These are phyloP conservation scores for Talaromyces sp. DNA, from an alignment of 2,329 filamentous ascomycete genomes.

Conservation along the genomic window DNA sequence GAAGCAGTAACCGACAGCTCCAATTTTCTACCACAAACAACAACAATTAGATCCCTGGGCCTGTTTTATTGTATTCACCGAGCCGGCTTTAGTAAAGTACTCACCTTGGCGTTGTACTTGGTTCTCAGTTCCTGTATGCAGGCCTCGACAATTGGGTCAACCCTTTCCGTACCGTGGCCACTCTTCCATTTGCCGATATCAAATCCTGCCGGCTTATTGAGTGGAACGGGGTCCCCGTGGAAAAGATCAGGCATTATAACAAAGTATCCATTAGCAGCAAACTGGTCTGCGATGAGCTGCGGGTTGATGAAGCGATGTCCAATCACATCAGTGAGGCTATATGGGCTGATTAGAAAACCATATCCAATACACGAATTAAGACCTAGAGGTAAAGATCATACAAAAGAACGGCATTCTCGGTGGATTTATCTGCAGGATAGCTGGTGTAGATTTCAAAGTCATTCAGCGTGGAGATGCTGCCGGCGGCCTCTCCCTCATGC, in stretches of 20 bases:
- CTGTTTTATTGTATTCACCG: neutral
- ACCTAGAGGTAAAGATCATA: neutral
- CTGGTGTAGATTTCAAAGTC: conserved; percentile 45
- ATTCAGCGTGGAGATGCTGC: conserved; percentile 34
- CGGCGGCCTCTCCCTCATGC: conserved; percentile 37
- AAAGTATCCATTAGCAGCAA: conserved; percentile 63
- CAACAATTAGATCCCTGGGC: neutral
- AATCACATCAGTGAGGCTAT: conserved; percentile 45
- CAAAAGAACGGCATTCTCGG: conserved; percentile 47
- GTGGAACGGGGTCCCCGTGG: conserved; percentile 44
- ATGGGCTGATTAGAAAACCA: neutral
- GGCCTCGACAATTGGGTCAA: conserved; percentile 45
- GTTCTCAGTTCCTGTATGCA: conserved; percentile 31
- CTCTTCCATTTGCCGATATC: conserved; percentile 40
- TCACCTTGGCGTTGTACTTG: conserved; percentile 20
- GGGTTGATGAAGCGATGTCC: conserved; percentile 50
- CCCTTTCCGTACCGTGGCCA: conserved; percentile 32
- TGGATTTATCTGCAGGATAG: conserved; percentile 43
- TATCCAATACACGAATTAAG: neutral
- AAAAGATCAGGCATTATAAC: conserved; percentile 62
- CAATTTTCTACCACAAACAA: conserved; percentile 16
- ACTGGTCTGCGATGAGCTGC: conserved; percentile 62
- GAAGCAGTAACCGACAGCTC: conserved; percentile 25
- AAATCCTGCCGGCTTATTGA: conserved; percentile 48
- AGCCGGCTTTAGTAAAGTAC: neutral